These are phyloP conservation scores for Magnusiomyces ingens DNA, from an alignment of 1,139 yeast genomes.

Conservation along the genomic window DNA sequence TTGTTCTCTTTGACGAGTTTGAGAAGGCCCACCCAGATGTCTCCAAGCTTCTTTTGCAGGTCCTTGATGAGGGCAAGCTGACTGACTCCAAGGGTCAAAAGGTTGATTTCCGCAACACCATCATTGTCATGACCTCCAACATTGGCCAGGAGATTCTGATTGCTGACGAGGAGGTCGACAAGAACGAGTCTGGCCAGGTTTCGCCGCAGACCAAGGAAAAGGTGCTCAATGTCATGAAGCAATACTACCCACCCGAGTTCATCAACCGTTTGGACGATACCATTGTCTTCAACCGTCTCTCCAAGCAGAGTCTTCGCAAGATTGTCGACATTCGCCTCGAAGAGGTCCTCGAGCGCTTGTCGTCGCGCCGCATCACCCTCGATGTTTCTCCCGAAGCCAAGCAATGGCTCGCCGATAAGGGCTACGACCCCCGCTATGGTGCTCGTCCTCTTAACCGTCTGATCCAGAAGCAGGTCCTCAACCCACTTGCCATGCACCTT, in stretches of 20 bases:
- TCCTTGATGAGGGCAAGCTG: slow-evolving; percentile 86
- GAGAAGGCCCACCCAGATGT: slow-evolving; percentile 96
- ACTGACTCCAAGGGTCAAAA: slow-evolving; percentile 94
- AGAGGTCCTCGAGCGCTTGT: slow-evolving; percentile 72
- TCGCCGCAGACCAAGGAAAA: slow-evolving; percentile 43
- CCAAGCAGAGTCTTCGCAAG: slow-evolving; percentile 60
- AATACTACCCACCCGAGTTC: slow-evolving; percentile 86
- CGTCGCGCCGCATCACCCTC: slow-evolving; percentile 70
- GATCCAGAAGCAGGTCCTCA: slow-evolving; percentile 70
- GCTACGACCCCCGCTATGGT: slow-evolving; percentile 88
- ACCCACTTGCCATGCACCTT: slow-evolving; percentile 76
- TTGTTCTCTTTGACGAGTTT: slow-evolving; percentile 88
- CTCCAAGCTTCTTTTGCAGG: slow-evolving; percentile 80
- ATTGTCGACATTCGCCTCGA: slow-evolving; percentile 77
- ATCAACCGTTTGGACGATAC: slow-evolving; percentile 89
- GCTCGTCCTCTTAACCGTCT: slow-evolving; percentile 93
- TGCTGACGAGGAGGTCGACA: slow-evolving; percentile 50
- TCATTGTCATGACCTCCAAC: slow-evolving; percentile 95
- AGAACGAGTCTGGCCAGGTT: slow-evolving; percentile 43
- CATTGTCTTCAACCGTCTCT: slow-evolving; percentile 80
- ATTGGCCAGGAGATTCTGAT: slow-evolving; percentile 87
- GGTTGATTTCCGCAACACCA: slow-evolving; percentile 88
- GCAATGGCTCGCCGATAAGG: slow-evolving; percentile 69
- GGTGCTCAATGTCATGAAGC: slow-evolving; percentile 62
- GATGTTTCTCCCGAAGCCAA: slow-evolving; percentile 53